Percentiles rank a stretch among this genome's conserved stretches.
These are phyloP conservation scores for Solanum okadae DNA, from an alignment of 257 asterid genomes.

Conservation along the genomic window DNA sequence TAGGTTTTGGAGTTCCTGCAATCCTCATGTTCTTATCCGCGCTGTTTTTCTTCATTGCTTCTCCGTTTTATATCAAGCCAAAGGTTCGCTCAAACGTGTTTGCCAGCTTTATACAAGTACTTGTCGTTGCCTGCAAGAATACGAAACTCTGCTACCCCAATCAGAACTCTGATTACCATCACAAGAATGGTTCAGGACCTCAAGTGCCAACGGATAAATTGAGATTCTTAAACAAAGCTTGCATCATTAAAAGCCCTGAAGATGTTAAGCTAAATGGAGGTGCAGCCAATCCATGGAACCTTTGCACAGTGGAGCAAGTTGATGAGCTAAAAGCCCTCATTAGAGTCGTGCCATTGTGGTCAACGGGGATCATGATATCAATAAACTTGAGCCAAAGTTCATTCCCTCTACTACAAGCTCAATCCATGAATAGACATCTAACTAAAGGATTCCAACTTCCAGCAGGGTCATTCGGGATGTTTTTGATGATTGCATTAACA, in stretches of 20 bases:
- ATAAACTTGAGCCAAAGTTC: constrained; percentile 3
- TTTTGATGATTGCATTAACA: constrained; percentile 18
- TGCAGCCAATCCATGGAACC: constrained; percentile 19
- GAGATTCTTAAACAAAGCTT: constrained; percentile 30
- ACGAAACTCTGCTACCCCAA: constrained; percentile 16
- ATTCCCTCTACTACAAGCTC: background rate
- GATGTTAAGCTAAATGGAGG: constrained; percentile 12
- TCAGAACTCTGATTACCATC: constrained; percentile 21
- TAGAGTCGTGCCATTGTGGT: constrained; percentile 24
- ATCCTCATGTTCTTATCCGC: constrained; percentile 40
- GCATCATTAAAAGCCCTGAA: constrained; percentile 11
- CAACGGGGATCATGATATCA: constrained; percentile 1
- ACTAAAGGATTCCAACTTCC: background rate
- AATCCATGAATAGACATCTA: constrained; percentile 2
- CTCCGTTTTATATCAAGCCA: constrained; percentile 33
- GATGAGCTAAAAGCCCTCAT: constrained; percentile 27
- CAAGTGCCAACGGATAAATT: constrained; percentile 38
- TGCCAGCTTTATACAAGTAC: constrained; percentile 31
- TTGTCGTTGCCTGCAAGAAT: constrained; percentile 38
- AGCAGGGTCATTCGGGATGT: background rate
- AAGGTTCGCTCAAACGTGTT: constrained; percentile 30
- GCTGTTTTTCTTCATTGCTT: constrained; percentile 33
- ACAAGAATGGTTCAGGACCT: constrained; percentile 24
- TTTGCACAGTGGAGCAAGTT: constrained; percentile 21
- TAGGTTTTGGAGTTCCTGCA: constrained; percentile 61